Evolutionary conservation across 148 eudicot genomes (phyloP).

Genomic region (Heliamphora exappendiculata): DNA sequence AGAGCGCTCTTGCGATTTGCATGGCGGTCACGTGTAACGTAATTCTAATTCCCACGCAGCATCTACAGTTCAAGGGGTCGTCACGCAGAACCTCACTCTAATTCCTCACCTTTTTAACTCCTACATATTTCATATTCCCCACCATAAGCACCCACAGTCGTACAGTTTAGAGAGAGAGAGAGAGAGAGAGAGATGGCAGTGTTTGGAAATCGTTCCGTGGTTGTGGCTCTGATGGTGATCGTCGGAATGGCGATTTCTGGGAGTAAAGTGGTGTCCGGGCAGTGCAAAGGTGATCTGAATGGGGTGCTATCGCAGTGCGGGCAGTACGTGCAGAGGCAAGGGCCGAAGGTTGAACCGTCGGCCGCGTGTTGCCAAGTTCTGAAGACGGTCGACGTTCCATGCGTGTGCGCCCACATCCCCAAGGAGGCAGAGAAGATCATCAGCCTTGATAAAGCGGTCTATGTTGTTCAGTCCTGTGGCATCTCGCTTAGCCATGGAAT

Average conservation of each 20-base stretch:
- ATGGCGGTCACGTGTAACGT: no score
- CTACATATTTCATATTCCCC: background rate
- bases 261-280: conserved; percentile 31
- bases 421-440: conserved; percentile 34
- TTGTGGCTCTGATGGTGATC: background rate
- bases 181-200: conserved; percentile 12
- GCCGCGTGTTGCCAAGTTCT: conserved; percentile 38
- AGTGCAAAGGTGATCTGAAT: conserved; percentile 42
- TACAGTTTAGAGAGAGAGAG: background rate
- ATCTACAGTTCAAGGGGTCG: background rate
- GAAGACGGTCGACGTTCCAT: conserved; percentile 31
- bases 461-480: conserved; percentile 37
- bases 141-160: background rate
- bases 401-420: conserved; percentile 38
- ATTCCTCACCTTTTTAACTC: background rate
- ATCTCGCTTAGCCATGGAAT: conserved; percentile 37
- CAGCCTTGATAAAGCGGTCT: conserved; percentile 48
- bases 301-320: conserved; percentile 40
- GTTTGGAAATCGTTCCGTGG: conserved; percentile 21
- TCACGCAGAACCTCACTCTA: conserved; percentile 1
- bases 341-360: conserved; percentile 34
- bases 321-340: conserved; percentile 28
- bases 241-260: background rate
- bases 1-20: no score
- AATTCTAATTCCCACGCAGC: background rate